Evolutionary conservation across 495 filamentous ascomycete genomes (phyloP).

Genomic region (Podospora tetraspora): DNA sequence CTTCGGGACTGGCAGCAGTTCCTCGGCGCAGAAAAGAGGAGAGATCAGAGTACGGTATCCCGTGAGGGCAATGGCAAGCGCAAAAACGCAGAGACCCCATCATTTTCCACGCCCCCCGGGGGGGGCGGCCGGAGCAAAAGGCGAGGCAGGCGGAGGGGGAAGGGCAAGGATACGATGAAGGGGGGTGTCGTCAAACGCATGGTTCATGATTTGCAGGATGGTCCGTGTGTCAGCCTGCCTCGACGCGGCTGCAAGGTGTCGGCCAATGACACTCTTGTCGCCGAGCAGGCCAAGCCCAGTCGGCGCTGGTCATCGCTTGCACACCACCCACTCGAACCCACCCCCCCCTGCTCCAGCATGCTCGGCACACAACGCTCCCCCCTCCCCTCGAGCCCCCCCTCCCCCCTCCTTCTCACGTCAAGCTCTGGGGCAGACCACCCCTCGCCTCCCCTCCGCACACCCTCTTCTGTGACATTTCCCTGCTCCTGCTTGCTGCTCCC

Average conservation of each 20-base stretch:
- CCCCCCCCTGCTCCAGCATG: slow-evolving; percentile 8
- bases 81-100: neutral
- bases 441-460: slow-evolving; percentile 20
- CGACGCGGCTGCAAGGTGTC: slow-evolving; percentile 20
- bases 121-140: neutral
- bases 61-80: neutral
- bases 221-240: slow-evolving; percentile 30
- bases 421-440: slow-evolving; percentile 13
- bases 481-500: slow-evolving; percentile 22
- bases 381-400: slow-evolving; percentile 16
- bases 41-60: neutral
- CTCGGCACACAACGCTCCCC: slow-evolving; percentile 14
- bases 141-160: neutral
- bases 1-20: neutral
- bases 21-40: neutral
- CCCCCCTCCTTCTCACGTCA: slow-evolving; percentile 18
- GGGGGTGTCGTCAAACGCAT: slow-evolving; percentile 20
- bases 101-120: neutral
- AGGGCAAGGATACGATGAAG: slow-evolving; percentile 2
- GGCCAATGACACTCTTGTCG: slow-evolving; percentile 17
- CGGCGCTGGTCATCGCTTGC: slow-evolving; percentile 20
- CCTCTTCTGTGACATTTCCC: slow-evolving; percentile 21
- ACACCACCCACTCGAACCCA: slow-evolving; percentile 19
- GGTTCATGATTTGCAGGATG: slow-evolving; percentile 27
- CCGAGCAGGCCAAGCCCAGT: slow-evolving; percentile 21